A percentile compares a stretch with the other conserved stretches of the same genome.
Conservation (phyloP, 257 asterid genomes). For the Solanum habrochaites region DNA sequence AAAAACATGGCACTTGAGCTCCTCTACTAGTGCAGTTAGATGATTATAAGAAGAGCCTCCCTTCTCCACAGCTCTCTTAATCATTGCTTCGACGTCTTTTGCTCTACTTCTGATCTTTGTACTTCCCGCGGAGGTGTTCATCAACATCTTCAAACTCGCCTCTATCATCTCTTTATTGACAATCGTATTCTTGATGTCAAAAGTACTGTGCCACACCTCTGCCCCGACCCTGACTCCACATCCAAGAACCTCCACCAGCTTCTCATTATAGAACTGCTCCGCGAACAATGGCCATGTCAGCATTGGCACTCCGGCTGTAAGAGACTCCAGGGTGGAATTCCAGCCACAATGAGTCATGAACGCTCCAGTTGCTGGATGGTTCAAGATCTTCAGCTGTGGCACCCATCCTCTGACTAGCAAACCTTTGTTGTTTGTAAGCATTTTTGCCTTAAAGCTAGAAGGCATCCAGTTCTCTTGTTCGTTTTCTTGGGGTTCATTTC, state of each 20-base stretch:
- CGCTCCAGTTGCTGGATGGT: constrained; percentile 9
- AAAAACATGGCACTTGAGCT: constrained; percentile 2
- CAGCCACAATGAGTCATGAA: constrained; percentile 31
- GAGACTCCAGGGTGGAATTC: constrained; percentile 14
- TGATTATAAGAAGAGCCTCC: constrained; percentile 17
- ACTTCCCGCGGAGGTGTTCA: background rate
- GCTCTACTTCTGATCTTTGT: constrained; percentile 4
- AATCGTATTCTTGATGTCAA: background rate
- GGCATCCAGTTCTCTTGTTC: constrained; percentile 5
- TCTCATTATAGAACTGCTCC: constrained; percentile 24
- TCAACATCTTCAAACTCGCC: background rate
- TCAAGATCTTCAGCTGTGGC: constrained; percentile 12
- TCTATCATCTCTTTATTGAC: background rate
- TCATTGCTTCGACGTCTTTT: background rate
- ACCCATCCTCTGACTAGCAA: constrained; percentile 17
- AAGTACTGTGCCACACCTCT: background rate
- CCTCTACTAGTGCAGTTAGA: background rate
- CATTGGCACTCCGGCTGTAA: constrained; percentile 11
- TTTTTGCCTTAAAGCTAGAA: constrained; percentile 6
- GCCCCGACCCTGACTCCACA: constrained; percentile 10
- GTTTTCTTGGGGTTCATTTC: background rate
- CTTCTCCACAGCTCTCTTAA: constrained; percentile 1
- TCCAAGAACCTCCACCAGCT: background rate
- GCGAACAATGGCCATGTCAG: constrained; percentile 25
- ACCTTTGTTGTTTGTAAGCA: background rate